Evolutionary conservation across 2,329 filamentous ascomycete genomes (phyloP).

Genomic region (Sclerotinia glacialis): DNA sequence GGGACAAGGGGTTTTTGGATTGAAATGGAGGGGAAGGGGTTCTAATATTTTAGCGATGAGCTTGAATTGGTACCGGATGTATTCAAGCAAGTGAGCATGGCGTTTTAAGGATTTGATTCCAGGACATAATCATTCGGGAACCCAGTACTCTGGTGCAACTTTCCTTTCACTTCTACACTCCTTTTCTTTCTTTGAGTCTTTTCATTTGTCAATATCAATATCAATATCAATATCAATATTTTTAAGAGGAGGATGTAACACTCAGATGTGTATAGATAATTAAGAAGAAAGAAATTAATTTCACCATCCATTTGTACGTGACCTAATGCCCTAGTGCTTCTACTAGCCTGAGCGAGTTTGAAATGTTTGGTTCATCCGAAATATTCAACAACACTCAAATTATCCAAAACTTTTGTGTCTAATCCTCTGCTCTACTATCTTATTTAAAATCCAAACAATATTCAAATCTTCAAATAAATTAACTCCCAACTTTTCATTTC

Average conservation of each 20-base stretch:
- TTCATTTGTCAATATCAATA: slow-evolving; percentile 6
- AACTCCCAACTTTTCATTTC: no score
- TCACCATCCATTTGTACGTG: not conserved
- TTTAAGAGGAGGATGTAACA: not conserved
- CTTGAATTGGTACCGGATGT: not conserved
- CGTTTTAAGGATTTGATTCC: not conserved
- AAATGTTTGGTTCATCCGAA: no score
- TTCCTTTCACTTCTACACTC: not conserved
- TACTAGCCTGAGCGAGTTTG: no score
- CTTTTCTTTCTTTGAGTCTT: not conserved
- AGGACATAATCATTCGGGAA: not conserved
- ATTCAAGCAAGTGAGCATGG: slow-evolving; percentile 6
- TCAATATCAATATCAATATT: not conserved
- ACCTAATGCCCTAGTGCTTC: no score
- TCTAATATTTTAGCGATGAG: not conserved
- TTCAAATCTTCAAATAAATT: no score
- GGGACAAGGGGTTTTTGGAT: not conserved
- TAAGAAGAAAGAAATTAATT: not conserved
- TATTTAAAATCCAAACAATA: no score
- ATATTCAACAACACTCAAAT: no score
- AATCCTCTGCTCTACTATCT: no score
- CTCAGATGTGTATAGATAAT: not conserved
- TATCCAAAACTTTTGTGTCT: no score
- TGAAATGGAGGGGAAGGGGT: not conserved
- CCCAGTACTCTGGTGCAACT: not conserved